Percentiles rank a stretch among this genome's conserved stretches.
Conservation (phyloP, 805 yeast species). For the Cyberlindnera lachancei region DNA sequence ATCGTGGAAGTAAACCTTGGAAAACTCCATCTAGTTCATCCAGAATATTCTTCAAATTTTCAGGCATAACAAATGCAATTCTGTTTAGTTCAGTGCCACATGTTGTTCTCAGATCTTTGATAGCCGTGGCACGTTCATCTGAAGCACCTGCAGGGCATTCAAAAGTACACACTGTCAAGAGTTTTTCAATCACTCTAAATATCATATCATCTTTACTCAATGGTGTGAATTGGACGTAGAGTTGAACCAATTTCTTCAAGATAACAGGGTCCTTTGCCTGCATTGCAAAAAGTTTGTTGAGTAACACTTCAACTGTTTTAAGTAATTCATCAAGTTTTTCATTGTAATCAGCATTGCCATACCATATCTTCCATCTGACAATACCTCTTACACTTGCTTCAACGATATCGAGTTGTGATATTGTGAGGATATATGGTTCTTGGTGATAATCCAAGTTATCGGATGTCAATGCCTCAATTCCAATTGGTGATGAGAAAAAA, state of each 20-base stretch:
- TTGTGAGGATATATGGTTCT: conserved; percentile 68
- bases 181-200: conserved; percentile 77
- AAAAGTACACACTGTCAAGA: conserved; percentile 77
- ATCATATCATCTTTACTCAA: conserved; percentile 74
- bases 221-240: conserved; percentile 91
- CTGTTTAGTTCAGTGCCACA: conserved; percentile 94
- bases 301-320: conserved; percentile 55
- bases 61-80: conserved; percentile 93
- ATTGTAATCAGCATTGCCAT: conserved; percentile 44
- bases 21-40: conserved; percentile 79
- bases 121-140: conserved; percentile 73
- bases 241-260: conserved; percentile 80
- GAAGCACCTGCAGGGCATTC: conserved; percentile 60
- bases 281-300: conserved; percentile 69
- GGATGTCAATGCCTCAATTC: conserved; percentile 52
- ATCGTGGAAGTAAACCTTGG: conserved; percentile 59
- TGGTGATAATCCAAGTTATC: conserved; percentile 47
- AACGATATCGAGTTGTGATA: conserved; percentile 76
- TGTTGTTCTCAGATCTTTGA: conserved; percentile 81
- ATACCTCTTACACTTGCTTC: conserved; percentile 91
- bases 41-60: conserved; percentile 71
- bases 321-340: conserved; percentile 46
- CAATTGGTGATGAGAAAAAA: conserved; percentile 66
- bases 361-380: conserved; percentile 94
- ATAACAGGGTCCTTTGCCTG: conserved; percentile 74